Base-by-base conservation (phyloP, 2,329 filamentous ascomycete species). In the Aureobasidium sp. region DNA sequence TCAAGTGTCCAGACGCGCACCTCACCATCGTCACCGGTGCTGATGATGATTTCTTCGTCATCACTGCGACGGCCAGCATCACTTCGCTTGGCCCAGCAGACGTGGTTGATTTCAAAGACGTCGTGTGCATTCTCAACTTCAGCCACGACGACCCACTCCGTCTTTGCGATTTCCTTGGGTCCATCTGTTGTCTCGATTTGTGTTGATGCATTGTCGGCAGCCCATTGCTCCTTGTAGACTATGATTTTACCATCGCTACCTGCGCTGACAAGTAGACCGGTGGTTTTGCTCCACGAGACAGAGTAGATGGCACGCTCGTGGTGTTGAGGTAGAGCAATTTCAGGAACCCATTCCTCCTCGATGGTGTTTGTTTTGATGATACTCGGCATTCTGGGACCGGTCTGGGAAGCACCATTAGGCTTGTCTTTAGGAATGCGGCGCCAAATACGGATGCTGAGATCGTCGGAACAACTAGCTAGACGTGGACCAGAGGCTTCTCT, bases 31-130 rank as follows among this genome's bases (percentile, higher is more conserved):
- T 99, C 94, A 0, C 93, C 94, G 0, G 92, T 96, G 17, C 89
- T 94, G 24, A 97, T 79, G 51, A 99, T 79, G 72, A 97, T 88
- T 76, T 97, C 93, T 69, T 96, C 90, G 27, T 75, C 80, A 1
- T 83, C 81, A n/a, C 63, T 80, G 65, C 76, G 79, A 71, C 81
- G 81, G 1, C 78, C 87, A 55, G 81, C 80, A 72, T 96, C 92
- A 63, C 85, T 88, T 63, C 92, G 82, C 68, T 82, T 84, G 67
- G 91, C 92, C 94, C 94, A 99, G 1, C 84, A 86, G 53, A 94
- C 83, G 74, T 97, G 92, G 70, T 99, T 99, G 66, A 97, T 82
- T 76, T 99, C 94, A 71, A 93, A 97, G 2, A 95, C 90, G 0
- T 91, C 92, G 73, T 99, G 94, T 2, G 87, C 90, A 37, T 87